phyloP scores from a whole-genome alignment of 1,139 yeast species.

The Arxiozyma heterogenica region DNA sequence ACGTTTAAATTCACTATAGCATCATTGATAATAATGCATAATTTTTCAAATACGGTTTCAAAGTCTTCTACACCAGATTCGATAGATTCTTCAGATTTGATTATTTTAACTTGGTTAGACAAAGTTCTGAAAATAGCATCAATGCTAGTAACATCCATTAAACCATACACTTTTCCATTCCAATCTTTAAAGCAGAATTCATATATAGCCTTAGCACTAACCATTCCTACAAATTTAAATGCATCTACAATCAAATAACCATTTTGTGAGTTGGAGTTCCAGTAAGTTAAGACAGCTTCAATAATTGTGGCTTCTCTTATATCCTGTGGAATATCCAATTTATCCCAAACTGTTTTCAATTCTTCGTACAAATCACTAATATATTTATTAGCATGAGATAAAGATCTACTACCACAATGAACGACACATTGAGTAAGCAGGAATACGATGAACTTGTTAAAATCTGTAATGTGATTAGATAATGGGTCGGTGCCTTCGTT shows the following conservation, averaged over 20 bases:
- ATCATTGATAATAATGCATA: constrained; percentile 35
- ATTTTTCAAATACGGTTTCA: constrained; percentile 32
- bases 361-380: constrained; percentile 48
- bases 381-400: constrained; percentile 74
- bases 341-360: constrained; percentile 42
- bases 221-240: constrained; percentile 44
- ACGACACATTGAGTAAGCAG: constrained; percentile 65
- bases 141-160: constrained; percentile 32
- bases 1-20: constrained; percentile 27
- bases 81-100: constrained; percentile 11
- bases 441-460: constrained; percentile 46
- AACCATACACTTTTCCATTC: constrained; percentile 25
- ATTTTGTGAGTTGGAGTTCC: constrained; percentile 78
- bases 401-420: constrained; percentile 79
- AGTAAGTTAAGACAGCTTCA: constrained; percentile 60
- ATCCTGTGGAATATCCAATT: constrained; percentile 26
- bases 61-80: constrained; percentile 23
- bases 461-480: constrained; percentile 28
- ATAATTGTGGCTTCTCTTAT: constrained; percentile 40
- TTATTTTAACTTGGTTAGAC: constrained; percentile 21
- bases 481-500: constrained; percentile 25
- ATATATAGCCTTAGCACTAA: constrained; percentile 36
- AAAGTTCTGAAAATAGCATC: constrained; percentile 33
- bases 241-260: constrained; percentile 64
- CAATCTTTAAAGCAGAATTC: constrained; percentile 36